phyloP scores from a whole-genome alignment of 768 basidiomycete species.

The Pisolithus orientalis region DNA sequence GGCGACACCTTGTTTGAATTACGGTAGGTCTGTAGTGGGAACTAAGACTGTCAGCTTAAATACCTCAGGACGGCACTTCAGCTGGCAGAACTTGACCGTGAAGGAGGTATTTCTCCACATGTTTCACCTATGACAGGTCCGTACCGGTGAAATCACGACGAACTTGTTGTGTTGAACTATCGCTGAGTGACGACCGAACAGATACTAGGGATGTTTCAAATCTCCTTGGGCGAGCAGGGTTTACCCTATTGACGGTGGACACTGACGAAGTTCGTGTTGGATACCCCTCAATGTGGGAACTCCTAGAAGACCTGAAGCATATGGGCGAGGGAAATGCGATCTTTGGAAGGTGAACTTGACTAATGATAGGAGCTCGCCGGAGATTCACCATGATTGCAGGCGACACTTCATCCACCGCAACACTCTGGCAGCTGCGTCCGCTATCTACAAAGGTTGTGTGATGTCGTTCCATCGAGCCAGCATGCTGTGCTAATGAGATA shows the following conservation, averaged over 20 bases:
- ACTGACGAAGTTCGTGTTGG: conserved; percentile 86
- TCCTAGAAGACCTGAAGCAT: conserved; percentile 86
- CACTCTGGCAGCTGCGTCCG: conserved; percentile 84
- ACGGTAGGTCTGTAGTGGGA: conserved; percentile 36
- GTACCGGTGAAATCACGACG: conserved; percentile 7
- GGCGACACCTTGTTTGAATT: conserved; percentile 96
- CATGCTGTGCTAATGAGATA: background rate
- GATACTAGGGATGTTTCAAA: conserved; percentile 93
- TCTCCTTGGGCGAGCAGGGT: conserved; percentile 87
- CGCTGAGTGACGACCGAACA: conserved; percentile 23
- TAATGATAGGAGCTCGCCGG: background rate
- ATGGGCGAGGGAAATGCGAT: conserved; percentile 98
- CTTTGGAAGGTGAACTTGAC: conserved; percentile 57
- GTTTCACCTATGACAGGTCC: conserved; percentile 96
- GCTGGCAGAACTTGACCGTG: conserved; percentile 86
- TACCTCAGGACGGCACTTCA: conserved; percentile 76
- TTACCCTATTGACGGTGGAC: conserved; percentile 90
- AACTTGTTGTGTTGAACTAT: background rate
- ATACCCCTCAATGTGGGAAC: conserved; percentile 95
- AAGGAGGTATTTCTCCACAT: conserved; percentile 95
- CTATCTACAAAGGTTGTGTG: conserved; percentile 79
- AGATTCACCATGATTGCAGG: conserved; percentile 29
- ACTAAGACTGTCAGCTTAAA: background rate
- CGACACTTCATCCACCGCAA: conserved; percentile 71
- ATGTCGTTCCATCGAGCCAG: conserved; percentile 7